Conservation (phyloP, 1,284 basidiomycete genomes). For the Tranzscheliella williamsii region DNA sequence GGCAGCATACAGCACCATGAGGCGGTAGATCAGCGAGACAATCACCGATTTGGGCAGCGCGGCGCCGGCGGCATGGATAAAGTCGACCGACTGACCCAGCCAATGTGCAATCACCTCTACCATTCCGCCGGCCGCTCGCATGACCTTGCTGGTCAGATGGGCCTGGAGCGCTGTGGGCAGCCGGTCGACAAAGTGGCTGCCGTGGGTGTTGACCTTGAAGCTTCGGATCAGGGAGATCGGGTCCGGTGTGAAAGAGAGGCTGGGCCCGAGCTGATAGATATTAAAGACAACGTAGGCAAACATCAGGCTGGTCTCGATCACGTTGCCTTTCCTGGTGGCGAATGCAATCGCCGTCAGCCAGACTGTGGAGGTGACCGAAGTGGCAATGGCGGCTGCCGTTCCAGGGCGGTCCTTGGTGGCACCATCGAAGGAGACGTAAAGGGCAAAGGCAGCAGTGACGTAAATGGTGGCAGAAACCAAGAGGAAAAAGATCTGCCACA, state of each 20-base stretch:
- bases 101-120: constrained; percentile 45
- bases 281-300: constrained; percentile 59
- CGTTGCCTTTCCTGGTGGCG: constrained; percentile 56
- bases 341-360: constrained; percentile 60
- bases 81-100: constrained; percentile 43
- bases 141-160: constrained; percentile 21
- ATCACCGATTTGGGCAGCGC: constrained; percentile 56
- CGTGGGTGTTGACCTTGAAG: constrained; percentile 47
- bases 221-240: constrained; percentile 55
- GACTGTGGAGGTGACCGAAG: constrained; percentile 46
- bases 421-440: constrained; percentile 55
- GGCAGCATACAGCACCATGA: constrained; percentile 57
- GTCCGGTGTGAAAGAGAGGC: constrained; percentile 50
- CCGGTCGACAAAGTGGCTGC: constrained; percentile 20
- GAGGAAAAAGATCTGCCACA: constrained; percentile 58
- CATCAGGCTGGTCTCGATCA: constrained; percentile 58
- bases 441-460: constrained; percentile 49
- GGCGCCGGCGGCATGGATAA: constrained; percentile 44
- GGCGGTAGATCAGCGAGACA: constrained; percentile 53
- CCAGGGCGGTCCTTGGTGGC: constrained; percentile 49
- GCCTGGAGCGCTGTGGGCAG: constrained; percentile 19
- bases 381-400: constrained; percentile 53
- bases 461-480: constrained; percentile 55
- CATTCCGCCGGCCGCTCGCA: constrained; percentile 26
- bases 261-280: constrained; percentile 53